Base-by-base conservation (phyloP, 1,284 basidiomycete genomes). In the Cerioporus squamosus region DNA sequence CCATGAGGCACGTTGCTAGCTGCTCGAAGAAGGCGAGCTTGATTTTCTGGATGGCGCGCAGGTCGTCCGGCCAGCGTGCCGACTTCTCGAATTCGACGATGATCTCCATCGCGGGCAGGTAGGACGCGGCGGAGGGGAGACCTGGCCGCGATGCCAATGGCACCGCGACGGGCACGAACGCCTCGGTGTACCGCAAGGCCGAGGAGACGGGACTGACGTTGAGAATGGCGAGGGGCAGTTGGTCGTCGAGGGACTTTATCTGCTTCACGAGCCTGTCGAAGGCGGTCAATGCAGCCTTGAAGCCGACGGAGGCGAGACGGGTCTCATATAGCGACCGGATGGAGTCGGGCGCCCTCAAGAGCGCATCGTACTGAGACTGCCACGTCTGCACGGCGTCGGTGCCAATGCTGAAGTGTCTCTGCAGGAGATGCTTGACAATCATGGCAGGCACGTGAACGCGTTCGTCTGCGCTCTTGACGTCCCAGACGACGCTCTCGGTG, bases 401-500 rank as follows among this genome's bases (percentile, higher is more conserved):
- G 3, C 70, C 66, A 39, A 97, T 74, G 18, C 82, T 82, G 61
- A 95, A 91, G 71, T 98, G 97, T 18, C 81, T 80, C 31, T 80
- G 68, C 6, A 99, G 79, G 33, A 98, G 79, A 72, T 95, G 88
- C 24, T 79, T 75, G 14, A 95, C 83, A 64, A 98, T 86, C 70
- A 85, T 81, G 8, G 81, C 77, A 0, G 95, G 94, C 40, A 99
- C 88, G 51, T 88, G 83, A 2, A 86, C 81, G 8, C 93, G 88
- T 62, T 95, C 93, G 61, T 94, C 92, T 0, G 81, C 79, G 5
- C 80, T 86, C 61, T 81, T 81, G 15, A 90, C 84, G 7, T 91
- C 85, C 97, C 97, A 99, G 0, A 98, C 95, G 14, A 99, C 94
- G 70, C 93, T 95, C 74, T 98, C 94, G 7, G 86, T 73, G 62